phyloP scores from a whole-genome alignment of 148 eudicot genomes.

The Chenopodium album region DNA sequence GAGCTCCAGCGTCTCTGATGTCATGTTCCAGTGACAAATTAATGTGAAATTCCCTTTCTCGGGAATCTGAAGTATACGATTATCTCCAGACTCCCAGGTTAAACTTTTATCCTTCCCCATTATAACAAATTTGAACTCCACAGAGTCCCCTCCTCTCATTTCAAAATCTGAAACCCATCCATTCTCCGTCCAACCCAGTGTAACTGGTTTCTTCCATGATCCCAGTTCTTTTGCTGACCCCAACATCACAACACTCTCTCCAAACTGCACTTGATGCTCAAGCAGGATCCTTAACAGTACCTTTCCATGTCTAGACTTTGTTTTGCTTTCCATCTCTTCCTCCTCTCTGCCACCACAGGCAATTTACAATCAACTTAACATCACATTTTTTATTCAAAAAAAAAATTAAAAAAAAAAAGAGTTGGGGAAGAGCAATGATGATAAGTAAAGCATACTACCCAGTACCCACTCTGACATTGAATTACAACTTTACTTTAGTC shows the following conservation, averaged over 20 bases:
- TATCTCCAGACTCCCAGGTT: slow-evolving; percentile 81
- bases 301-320: slow-evolving; percentile 38
- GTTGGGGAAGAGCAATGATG: too few species aligned
- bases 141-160: slow-evolving; percentile 43
- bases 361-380: slow-evolving; percentile 14
- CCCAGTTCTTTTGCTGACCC: slow-evolving; percentile 80
- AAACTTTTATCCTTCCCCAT: slow-evolving; percentile 48
- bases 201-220: slow-evolving; percentile 69
- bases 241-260: slow-evolving; percentile 66
- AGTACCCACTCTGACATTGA: not conserved
- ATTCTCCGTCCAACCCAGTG: slow-evolving; percentile 71
- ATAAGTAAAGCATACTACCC: not conserved
- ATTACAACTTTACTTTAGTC: not conserved
- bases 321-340: slow-evolving; percentile 35
- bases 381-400: not conserved
- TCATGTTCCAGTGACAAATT: slow-evolving; percentile 66
- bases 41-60: slow-evolving; percentile 55
- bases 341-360: slow-evolving; percentile 45
- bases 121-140: slow-evolving; percentile 84
- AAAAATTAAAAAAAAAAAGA: not conserved
- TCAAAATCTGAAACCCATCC: slow-evolving; percentile 82
- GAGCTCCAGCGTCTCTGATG: slow-evolving; percentile 49
- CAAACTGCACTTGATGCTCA: slow-evolving; percentile 84
- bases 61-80: slow-evolving; percentile 60
- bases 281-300: slow-evolving; percentile 57